Percentiles rank a stretch among this genome's conserved stretches.
Conservation (phyloP, 257 asterid species). For the Leptodermis oblonga region DNA sequence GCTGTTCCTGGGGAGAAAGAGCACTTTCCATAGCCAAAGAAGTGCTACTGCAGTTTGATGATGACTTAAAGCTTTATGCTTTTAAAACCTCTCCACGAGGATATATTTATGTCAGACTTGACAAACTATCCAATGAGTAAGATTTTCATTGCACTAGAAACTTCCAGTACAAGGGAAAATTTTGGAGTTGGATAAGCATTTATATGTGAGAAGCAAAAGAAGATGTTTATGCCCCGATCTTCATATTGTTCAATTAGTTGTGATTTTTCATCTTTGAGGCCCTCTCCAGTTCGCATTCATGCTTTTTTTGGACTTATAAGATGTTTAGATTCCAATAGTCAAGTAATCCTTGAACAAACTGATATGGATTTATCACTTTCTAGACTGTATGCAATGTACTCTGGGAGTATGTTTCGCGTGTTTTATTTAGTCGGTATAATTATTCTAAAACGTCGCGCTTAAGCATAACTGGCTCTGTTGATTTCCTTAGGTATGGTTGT, state of each 20-base stretch:
- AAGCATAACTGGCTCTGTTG: too few species aligned
- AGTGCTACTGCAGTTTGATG: constrained; percentile 50
- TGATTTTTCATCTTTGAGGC: neutral
- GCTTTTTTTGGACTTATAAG: neutral
- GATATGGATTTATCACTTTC: neutral
- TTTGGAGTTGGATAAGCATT: neutral
- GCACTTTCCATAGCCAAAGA: constrained; percentile 55
- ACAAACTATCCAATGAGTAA: constrained; percentile 70
- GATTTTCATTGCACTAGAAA: constrained; percentile 19
- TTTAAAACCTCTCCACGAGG: constrained; percentile 82
- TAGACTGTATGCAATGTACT: neutral
- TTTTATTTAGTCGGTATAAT: neutral
- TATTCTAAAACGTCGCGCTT: neutral
- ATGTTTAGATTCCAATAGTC: neutral
- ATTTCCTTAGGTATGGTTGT: constrained; percentile 62
- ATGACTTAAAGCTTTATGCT: constrained; percentile 65
- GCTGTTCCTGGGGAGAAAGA: constrained; percentile 80
- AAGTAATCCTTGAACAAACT: neutral
- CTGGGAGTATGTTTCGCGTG: neutral
- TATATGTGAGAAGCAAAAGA: neutral
- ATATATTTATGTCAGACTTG: constrained; percentile 79
- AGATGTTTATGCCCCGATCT: neutral
- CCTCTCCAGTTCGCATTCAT: neutral
- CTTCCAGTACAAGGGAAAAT: neutral
- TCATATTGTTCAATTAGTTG: neutral